Base-by-base conservation (phyloP, 2,329 filamentous ascomycete genomes). In the Nothopassalora personata region DNA sequence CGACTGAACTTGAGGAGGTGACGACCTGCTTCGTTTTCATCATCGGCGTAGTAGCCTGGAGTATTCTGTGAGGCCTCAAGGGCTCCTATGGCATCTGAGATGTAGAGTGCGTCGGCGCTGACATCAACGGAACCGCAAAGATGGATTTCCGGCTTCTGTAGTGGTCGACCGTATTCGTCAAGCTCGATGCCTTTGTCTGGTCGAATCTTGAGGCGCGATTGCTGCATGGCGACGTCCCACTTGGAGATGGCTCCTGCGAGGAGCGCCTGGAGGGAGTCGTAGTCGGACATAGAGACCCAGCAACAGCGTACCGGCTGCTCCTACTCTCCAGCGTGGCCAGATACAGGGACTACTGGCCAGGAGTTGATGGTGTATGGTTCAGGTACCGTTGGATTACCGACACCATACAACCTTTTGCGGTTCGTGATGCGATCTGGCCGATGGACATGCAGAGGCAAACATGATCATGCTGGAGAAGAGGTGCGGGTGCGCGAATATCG, bases 301-400 rank as follows among this genome's bases (percentile, higher is more conserved):
- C 50, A 53, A 15, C 39, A 53, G 30, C 50, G 50, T 7, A 53
- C 50, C 39, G 50, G 50, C n/a, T 53, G 50, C 4, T 36, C 30
- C 11, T 23, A 18, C 30, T 53, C 50, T 5, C 30, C n/a, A 43
- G 39, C 13, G 15, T 43, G 39, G 18, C 39, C 39, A 43, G 39
- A 13, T 8, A 43, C 39, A n/a, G 39, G 39, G 30, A 39, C 36
- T n/a, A 39, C 50, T 19, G 50, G 50, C 50, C 50, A 53, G 15
- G 50, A 33, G 50, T 53, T 53, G 50, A 36, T 53, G 30, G 50
- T 53, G 18, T 39, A 36, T 10, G 50, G 50, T n/a, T 53, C 50
- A n/a, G 33, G 31, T 31, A 33, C n/a, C 7, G 50, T 36, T 23
- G 50, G 50, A n/a, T 53, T 53, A 6, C 50, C 50, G n/a, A 57